Percentiles rank a stretch among this genome's conserved stretches.
Conservation (phyloP, 441 rosid genomes). For the Erysimum pusillum region DNA sequence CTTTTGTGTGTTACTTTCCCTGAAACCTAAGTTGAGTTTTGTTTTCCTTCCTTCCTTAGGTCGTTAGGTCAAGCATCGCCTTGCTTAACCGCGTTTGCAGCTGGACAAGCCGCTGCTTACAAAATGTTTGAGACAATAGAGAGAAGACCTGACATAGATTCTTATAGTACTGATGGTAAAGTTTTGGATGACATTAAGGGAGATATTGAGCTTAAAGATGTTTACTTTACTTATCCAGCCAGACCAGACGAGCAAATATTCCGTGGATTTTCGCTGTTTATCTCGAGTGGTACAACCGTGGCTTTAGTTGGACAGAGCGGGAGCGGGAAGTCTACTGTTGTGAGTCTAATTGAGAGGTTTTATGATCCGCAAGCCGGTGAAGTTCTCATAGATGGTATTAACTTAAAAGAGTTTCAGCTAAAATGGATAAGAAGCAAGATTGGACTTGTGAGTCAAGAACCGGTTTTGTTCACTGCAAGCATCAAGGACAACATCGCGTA, state of each 20-base stretch:
- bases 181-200: constrained; percentile 62
- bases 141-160: constrained; percentile 75
- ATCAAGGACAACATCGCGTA: constrained; percentile 57
- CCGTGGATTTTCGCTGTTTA: constrained; percentile 49
- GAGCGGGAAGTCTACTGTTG: constrained; percentile 65
- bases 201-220: constrained; percentile 52
- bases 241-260: constrained; percentile 58
- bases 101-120: constrained; percentile 86
- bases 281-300: constrained; percentile 54
- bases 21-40: not conserved
- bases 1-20: not conserved
- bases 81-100: constrained; percentile 69
- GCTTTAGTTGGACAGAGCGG: constrained; percentile 70
- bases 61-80: constrained; percentile 86
- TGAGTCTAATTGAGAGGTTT: constrained; percentile 62
- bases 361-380: constrained; percentile 52
- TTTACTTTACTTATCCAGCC: constrained; percentile 56
- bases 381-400: constrained; percentile 56
- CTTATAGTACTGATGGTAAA: constrained; percentile 64
- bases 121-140: constrained; percentile 88
- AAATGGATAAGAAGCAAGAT: constrained; percentile 68
- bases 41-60: constrained; percentile 48
- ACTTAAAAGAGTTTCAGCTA: constrained; percentile 56
- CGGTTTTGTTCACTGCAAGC: constrained; percentile 59
- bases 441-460: constrained; percentile 68